Evolutionary conservation across 1,139 yeast genomes (phyloP), one percentile per base, ranked within the genome.

Genomic region (Eremothecium cymbalariae): DNA sequence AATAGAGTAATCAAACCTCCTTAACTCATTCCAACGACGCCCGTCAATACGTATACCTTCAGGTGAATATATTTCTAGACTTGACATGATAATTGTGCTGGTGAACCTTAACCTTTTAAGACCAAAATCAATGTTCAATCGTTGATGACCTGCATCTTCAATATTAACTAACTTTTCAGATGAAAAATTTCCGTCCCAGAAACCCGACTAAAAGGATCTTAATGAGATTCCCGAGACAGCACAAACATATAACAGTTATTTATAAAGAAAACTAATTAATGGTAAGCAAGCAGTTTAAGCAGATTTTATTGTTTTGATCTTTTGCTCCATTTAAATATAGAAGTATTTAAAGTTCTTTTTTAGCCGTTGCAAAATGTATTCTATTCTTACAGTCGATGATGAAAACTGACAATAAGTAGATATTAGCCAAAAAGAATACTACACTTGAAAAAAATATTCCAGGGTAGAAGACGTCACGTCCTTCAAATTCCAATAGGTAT

Each of bases 11-110:
- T 74, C 75, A 51, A 90, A 84, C 25, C 78, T 70, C 36, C 97
- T 76, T 32, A 88, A 66, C 57, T 90, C 97, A 51, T 88, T 85
- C 90, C 94, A 86, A 47, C 98, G 70, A 53, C 98, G 74, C 3
- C 98, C 98, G 52, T 90, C 97, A 8, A 81, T 67, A 47, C 97
- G 69, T 32, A 90, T 68, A 4, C 97, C 98, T 59, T 88, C 97
- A 2, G 95, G 95, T 0, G 95, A 85, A 53, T 83, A 86, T 33
- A 88, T 61, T 63, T 88, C 98, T 57, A 77, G 65, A 39, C 82
- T 65, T 27, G 80, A 74, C 81, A 71, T 70, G 4, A 23, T 20
- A 9, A 17, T 13, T 19, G 7, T 7, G 9, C 30, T 21, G n/a
- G 11, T 2, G 6, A 13, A 28, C 15, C 32, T 27, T 27, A 13